Evolutionary conservation across 345 rosid species (phyloP).

Genomic region (Combretum micranthum): DNA sequence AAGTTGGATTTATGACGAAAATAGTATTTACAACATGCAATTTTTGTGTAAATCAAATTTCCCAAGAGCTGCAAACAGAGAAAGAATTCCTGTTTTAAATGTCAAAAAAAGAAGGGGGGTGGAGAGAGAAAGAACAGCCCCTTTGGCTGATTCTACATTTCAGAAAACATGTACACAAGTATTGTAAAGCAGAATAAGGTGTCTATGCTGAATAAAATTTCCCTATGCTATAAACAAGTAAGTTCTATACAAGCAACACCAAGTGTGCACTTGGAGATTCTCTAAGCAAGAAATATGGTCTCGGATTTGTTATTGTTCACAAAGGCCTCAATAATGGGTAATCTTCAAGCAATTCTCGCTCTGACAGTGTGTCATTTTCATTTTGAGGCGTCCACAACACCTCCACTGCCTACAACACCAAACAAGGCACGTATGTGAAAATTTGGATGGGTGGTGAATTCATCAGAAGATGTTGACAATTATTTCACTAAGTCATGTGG

Average conservation of each 20-base stretch:
- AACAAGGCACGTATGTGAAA: slow-evolving; percentile 8
- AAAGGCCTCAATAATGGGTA: slow-evolving; percentile 87
- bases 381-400: slow-evolving; percentile 96
- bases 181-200: not conserved
- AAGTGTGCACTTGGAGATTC: slow-evolving; percentile 5
- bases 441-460: slow-evolving; percentile 2
- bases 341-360: slow-evolving; percentile 77
- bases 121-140: no score
- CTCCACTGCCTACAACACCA: slow-evolving; percentile 67
- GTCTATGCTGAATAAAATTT: not conserved
- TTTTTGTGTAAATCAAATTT: no score
- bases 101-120: no score
- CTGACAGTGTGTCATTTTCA: slow-evolving; percentile 66
- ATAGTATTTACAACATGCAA: no score
- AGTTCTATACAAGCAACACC: slow-evolving; percentile 25
- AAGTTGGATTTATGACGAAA: no score
- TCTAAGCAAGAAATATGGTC: slow-evolving; percentile 11
- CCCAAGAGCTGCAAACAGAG: no score
- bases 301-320: slow-evolving; percentile 9
- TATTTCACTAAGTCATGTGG: no score
- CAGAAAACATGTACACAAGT: no score
- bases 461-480: not conserved
- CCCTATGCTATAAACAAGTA: slow-evolving; percentile 3
- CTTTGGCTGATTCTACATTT: no score
- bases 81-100: no score